Percentiles rank a stretch among this genome's conserved stretches.
These are phyloP conservation scores for Populus alba DNA, from an alignment of 345 rosid species.

Conservation along the genomic window DNA sequence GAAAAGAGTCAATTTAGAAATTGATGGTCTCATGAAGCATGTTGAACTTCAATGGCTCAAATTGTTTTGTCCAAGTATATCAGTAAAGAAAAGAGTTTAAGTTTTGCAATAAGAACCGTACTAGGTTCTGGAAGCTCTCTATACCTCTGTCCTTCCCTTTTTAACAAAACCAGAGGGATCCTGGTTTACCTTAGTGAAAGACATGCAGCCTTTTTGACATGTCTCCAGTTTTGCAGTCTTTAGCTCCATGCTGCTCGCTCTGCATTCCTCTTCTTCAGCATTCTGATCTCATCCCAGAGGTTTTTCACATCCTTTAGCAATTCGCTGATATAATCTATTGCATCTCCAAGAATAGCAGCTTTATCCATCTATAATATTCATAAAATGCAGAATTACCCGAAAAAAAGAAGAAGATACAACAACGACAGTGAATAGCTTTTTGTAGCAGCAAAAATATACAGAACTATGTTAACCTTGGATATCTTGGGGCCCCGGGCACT, in stretches of 20 bases:
- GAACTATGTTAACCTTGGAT: conserved; percentile 56
- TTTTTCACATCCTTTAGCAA: conserved; percentile 45
- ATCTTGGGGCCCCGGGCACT: conserved; percentile 73
- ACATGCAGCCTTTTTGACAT: conserved; percentile 1
- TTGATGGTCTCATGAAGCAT: not conserved
- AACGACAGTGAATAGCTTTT: not conserved
- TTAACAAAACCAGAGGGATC: conserved; percentile 4
- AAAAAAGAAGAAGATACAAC: not conserved
- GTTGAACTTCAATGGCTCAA: not conserved
- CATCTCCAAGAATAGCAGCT: conserved; percentile 63
- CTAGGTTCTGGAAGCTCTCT: not conserved
- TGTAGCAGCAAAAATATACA: not conserved
- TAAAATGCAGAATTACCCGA: conserved; percentile 2
- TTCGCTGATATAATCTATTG: conserved; percentile 64
- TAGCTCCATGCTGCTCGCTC: conserved; percentile 17
- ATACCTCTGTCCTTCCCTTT: conserved; percentile 32
- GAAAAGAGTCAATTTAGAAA: conserved; percentile 4
- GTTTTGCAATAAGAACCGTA: not conserved
- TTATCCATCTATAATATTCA: conserved; percentile 63
- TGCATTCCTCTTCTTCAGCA: conserved; percentile 42
- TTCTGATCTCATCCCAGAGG: conserved; percentile 59
- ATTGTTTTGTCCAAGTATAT: not conserved
- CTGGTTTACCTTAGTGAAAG: conserved; percentile 17
- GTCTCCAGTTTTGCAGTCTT: conserved; percentile 16
- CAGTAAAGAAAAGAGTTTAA: not conserved